Evolutionary conservation across 768 basidiomycete species (phyloP).

Genomic region (Mycena rebaudengoi): DNA sequence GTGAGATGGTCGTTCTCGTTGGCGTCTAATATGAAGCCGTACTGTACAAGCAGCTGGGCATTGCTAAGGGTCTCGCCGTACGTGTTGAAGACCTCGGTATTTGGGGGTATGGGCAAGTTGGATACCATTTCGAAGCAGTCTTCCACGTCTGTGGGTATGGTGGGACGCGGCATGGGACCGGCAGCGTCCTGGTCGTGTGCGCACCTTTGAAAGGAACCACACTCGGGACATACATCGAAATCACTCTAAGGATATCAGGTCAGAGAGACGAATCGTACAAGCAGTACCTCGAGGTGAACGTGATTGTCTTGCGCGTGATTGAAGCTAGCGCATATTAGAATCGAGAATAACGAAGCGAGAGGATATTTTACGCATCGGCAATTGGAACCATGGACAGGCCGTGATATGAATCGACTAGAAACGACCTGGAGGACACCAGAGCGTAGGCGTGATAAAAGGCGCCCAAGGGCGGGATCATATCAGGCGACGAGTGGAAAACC

Average conservation of each 20-base stretch:
- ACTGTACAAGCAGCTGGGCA: conserved; percentile 69
- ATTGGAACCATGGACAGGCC: conserved; percentile 85
- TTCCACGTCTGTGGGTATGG: conserved; percentile 36
- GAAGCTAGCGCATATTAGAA: conserved; percentile 58
- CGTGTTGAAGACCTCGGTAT: conserved; percentile 76
- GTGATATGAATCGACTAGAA: conserved; percentile 85
- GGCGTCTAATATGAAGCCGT: conserved; percentile 79
- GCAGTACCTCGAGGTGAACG: conserved; percentile 73
- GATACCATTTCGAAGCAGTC: conserved; percentile 74
- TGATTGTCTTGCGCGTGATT: conserved; percentile 76
- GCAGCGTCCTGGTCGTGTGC: conserved; percentile 60
- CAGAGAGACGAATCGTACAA: conserved; percentile 4
- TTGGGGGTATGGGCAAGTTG: conserved; percentile 56
- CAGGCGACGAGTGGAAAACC: conserved; percentile 3
- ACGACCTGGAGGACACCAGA: conserved; percentile 84
- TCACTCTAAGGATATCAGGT: conserved; percentile 59
- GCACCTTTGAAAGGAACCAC: conserved; percentile 75
- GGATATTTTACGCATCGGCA: conserved; percentile 75
- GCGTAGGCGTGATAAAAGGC: conserved; percentile 63
- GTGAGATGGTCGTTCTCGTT: conserved; percentile 72
- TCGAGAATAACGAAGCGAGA: background rate
- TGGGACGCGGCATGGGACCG: conserved; percentile 10
- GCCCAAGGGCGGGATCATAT: conserved; percentile 34
- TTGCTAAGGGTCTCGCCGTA: conserved; percentile 76
- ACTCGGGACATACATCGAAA: conserved; percentile 74